These are phyloP conservation scores for Irpex lacteus DNA, from an alignment of 1,284 basidiomycete genomes.

Conservation along the genomic window DNA sequence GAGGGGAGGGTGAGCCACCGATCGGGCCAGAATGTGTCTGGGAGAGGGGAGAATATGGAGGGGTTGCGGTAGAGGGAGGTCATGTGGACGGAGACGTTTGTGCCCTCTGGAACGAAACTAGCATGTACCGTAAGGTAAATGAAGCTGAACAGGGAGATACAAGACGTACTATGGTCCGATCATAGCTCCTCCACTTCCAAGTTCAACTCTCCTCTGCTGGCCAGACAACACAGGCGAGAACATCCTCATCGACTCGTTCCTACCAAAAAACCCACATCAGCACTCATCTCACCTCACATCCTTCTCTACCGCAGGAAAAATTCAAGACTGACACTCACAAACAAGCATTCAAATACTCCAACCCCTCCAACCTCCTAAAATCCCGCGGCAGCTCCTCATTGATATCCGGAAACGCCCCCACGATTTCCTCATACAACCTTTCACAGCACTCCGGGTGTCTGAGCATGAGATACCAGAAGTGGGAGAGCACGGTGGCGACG, in stretches of 20 bases:
- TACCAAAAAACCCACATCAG: conserved; percentile 10
- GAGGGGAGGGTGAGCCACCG: conserved; percentile 33
- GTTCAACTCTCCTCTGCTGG: conserved; percentile 27
- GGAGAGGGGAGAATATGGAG: conserved; percentile 37
- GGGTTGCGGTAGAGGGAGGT: conserved; percentile 38
- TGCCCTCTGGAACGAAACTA: conserved; percentile 40
- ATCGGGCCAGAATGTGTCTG: conserved; percentile 41
- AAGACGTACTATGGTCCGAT: conserved; percentile 20
- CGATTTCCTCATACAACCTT: conserved; percentile 13
- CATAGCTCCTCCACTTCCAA: conserved; percentile 28
- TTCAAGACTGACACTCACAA: conserved; percentile 9
- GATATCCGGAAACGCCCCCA: conserved; percentile 4
- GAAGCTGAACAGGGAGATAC: neutral
- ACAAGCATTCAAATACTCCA: conserved; percentile 18
- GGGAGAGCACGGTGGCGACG: conserved; percentile 9
- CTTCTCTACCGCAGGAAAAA: too few species aligned
- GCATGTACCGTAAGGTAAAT: neutral
- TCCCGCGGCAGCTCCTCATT: conserved; percentile 1
- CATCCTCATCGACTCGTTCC: conserved; percentile 39
- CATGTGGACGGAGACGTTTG: conserved; percentile 31
- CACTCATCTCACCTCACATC: too few species aligned
- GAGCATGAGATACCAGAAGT: conserved; percentile 14
- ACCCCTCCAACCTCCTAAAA: conserved; percentile 3
- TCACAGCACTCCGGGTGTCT: conserved; percentile 5
- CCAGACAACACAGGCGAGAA: conserved; percentile 34